These are phyloP conservation scores for Heterobasidion occidentale DNA, from an alignment of 1,284 basidiomycete genomes.

Conservation along the genomic window DNA sequence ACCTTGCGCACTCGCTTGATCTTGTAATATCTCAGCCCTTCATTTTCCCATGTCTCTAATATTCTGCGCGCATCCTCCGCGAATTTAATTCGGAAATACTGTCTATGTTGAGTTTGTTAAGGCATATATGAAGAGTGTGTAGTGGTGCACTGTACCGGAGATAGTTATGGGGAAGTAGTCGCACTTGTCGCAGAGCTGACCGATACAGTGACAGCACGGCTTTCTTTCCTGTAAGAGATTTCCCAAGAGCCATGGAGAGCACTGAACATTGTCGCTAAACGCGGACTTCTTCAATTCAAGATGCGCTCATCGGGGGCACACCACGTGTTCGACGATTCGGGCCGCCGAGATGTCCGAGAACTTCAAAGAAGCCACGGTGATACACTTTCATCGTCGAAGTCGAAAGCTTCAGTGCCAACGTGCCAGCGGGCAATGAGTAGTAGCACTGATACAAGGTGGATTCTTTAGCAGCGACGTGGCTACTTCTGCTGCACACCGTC, in stretches of 20 bases:
- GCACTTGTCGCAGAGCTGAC: slow-evolving; percentile 42
- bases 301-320: too few species aligned
- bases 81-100: slow-evolving; percentile 57
- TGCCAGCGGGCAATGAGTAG: too few species aligned
- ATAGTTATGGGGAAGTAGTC: slow-evolving; percentile 47
- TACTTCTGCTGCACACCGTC: too few species aligned
- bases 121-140: slow-evolving; percentile 5
- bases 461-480: too few species aligned
- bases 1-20: slow-evolving; percentile 36
- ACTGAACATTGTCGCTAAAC: too few species aligned
- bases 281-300: too few species aligned
- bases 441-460: too few species aligned
- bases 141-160: slow-evolving; percentile 34
- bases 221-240: background rate
- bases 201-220: slow-evolving; percentile 38
- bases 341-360: too few species aligned
- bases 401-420: too few species aligned
- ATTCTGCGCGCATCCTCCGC: slow-evolving; percentile 43
- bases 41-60: slow-evolving; percentile 6
- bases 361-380: too few species aligned
- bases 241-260: background rate
- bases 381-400: too few species aligned
- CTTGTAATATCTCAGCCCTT: slow-evolving; percentile 16
- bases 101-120: slow-evolving; percentile 27
- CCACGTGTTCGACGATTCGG: too few species aligned